phyloP scores from a whole-genome alignment of 2,329 filamentous ascomycete species.

The Ilyonectria robusta region DNA sequence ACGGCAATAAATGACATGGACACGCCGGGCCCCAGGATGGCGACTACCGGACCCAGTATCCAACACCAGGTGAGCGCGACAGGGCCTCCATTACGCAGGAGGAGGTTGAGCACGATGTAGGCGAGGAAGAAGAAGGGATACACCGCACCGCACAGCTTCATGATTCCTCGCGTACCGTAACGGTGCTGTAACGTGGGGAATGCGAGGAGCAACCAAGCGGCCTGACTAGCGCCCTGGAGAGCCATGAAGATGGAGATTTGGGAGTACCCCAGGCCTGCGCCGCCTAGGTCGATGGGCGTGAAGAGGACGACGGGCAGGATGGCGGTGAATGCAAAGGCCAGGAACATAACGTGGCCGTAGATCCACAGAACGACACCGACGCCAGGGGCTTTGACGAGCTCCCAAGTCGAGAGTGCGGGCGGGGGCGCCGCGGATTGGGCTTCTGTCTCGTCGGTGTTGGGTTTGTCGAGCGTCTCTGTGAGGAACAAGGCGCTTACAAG shows the following conservation, averaged over 20 bases:
- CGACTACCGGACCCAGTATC: slow-evolving; percentile 59
- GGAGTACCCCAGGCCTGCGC: slow-evolving; percentile 72
- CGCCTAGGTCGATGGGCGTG: slow-evolving; percentile 73
- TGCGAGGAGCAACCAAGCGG: slow-evolving; percentile 77
- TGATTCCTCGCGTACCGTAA: slow-evolving; percentile 75
- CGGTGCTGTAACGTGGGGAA: slow-evolving; percentile 79
- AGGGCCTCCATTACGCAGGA: slow-evolving; percentile 54
- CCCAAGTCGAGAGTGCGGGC: slow-evolving; percentile 43
- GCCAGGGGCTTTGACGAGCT: slow-evolving; percentile 73
- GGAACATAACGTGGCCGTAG: slow-evolving; percentile 76
- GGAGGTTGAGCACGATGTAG: slow-evolving; percentile 69
- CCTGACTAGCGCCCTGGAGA: slow-evolving; percentile 75
- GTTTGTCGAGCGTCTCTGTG: slow-evolving; percentile 70
- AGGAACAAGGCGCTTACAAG: slow-evolving; percentile 68
- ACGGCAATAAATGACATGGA: slow-evolving; percentile 79
- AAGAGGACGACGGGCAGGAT: slow-evolving; percentile 78
- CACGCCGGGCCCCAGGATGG: slow-evolving; percentile 71
- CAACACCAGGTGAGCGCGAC: slow-evolving; percentile 67
- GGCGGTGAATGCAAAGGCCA: slow-evolving; percentile 81
- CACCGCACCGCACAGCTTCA: slow-evolving; percentile 65
- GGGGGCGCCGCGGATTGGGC: slow-evolving; percentile 12
- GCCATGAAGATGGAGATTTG: slow-evolving; percentile 78
- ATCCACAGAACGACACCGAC: slow-evolving; percentile 76
- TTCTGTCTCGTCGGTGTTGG: slow-evolving; percentile 19
- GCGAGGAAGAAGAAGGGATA: slow-evolving; percentile 77